Evolutionary conservation across 2,329 filamentous ascomycete genomes (phyloP), one percentile per base, ranked within the genome.

Genomic region (Fonsecaea pedrosoi): DNA sequence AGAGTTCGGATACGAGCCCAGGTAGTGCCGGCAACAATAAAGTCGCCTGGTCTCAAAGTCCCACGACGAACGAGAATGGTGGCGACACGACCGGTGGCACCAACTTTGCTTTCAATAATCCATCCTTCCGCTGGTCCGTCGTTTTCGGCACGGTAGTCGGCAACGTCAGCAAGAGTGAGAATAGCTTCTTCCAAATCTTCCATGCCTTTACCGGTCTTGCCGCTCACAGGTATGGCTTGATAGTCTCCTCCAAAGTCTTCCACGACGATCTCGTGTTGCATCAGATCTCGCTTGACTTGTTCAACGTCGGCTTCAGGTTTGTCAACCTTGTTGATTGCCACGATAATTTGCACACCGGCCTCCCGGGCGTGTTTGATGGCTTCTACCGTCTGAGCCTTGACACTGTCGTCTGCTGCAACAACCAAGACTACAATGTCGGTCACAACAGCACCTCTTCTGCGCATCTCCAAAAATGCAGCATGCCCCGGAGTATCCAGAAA

Each of bases 401-500:
- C 94, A 76, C 93, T 95, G 77, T 99, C 96, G 76, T 99, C 95
- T 8, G 94, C 94, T 6, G 95, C 95, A 25, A 99, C 94, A 0
- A 99, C 95, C 21, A 99, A 82, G 50, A 99, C 90, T 13, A 99
- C 92, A 72, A 99, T 97, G 76, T 99, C 95, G 0, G 96, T 99
- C 57, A 98, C 93, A 69, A 94, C 92, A 37, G 95, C 96, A 70
- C 95, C 96, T 72, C 95, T 90, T 77, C 97, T 92, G 37, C 95
- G 90, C 95, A 99, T 99, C 45, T 90, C 91, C 71, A 98, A 81
- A 79, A 99, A 99, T 0, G 95, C 96, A 34, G 94, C 92, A 80
- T 99, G 95, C 1, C 95, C 95, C 1, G 95, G 95, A 0, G 95
- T 99, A 76, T 99, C 95, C 34, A 99, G 84, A 82, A 99, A 99